Percentiles rank a stretch among this genome's conserved stretches.
Conservation (phyloP, 768 basidiomycete species). For the Chiua virens region DNA sequence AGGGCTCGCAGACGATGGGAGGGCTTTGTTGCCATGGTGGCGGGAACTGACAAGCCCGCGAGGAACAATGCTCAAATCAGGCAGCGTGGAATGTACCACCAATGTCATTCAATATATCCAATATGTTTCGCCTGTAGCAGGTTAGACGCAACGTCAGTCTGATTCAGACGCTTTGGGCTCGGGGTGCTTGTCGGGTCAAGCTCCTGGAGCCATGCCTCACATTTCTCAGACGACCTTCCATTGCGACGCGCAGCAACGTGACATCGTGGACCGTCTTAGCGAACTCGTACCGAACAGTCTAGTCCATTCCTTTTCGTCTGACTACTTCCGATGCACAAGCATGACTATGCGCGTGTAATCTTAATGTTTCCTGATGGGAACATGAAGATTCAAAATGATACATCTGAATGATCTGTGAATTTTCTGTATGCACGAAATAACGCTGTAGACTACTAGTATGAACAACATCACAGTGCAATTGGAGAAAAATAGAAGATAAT, state of each 20-base stretch:
- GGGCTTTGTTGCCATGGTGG: slow-evolving; percentile 46
- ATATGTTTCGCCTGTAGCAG: no score
- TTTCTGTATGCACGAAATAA: no score
- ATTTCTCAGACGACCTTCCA: neutral
- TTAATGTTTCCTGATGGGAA: no score
- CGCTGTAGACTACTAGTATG: no score
- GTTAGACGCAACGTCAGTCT: no score
- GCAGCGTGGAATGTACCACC: no score
- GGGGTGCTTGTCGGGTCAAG: neutral
- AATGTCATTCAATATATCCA: no score
- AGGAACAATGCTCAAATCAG: neutral
- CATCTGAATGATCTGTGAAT: no score
- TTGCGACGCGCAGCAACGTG: neutral
- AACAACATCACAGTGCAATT: no score
- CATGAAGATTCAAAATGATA: no score
- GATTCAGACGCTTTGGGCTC: neutral
- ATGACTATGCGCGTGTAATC: slow-evolving; percentile 21
- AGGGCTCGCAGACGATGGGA: slow-evolving; percentile 61
- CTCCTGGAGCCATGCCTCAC: neutral
- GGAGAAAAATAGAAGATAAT: no score
- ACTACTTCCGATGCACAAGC: neutral
- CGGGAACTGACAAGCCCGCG: neutral
- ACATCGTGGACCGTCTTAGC: slow-evolving; percentile 7
- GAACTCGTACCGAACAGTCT: neutral
- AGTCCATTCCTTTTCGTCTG: slow-evolving; percentile 7